Evolutionary conservation across 331 rosid genomes (phyloP), one percentile per base, ranked within the genome.

Genomic region (Arachis monticola): DNA sequence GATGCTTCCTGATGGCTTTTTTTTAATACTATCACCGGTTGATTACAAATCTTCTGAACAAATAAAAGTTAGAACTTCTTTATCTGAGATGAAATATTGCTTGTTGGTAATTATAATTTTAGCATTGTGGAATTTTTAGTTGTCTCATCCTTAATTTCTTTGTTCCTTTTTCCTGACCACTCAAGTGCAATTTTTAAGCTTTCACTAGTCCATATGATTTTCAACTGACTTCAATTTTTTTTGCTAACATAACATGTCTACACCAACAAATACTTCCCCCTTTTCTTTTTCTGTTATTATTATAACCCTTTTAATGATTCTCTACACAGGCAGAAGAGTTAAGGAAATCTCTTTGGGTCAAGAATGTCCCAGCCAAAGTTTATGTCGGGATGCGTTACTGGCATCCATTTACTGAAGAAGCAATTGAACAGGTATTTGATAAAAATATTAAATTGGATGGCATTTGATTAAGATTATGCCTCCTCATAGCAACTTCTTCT

Each of bases 391-490:
- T 93, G 98, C 93, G 98, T 35, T 93, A 93, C 78, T 93, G 98
- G 98, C 98, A 93, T 83, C 98, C 98, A 17, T 93, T 93, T 77
- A 93, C 98, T 3, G 98, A 93, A 83, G 98, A 93, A 80, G 98
- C 98, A 44, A 93, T 93, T 67, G 92, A 93, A 75, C 83, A 86
- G 96, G 97, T 93, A 67, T 59, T 56, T 61, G 22, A 14, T 73
- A 67, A 51, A 11, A 8, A 63, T n/a, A 22, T 52, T 40, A 58
- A 72, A 48, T 14, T 76, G 58, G 45, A 60, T 67, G 51, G 17
- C 66, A 38, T 80, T 69, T 72, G 30, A 77, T 82, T 70, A 64
- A 63, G 65, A 64, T 70, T 72, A 35, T 79, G 71, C 31, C 40
- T 55, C 46, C 63, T 69, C 7, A 5, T 64, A 53, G 61, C 47